A percentile compares a stretch with the other conserved stretches of the same genome.
phyloP scores from a whole-genome alignment of 1,284 basidiomycete species.

The Puccinia hordei region DNA sequence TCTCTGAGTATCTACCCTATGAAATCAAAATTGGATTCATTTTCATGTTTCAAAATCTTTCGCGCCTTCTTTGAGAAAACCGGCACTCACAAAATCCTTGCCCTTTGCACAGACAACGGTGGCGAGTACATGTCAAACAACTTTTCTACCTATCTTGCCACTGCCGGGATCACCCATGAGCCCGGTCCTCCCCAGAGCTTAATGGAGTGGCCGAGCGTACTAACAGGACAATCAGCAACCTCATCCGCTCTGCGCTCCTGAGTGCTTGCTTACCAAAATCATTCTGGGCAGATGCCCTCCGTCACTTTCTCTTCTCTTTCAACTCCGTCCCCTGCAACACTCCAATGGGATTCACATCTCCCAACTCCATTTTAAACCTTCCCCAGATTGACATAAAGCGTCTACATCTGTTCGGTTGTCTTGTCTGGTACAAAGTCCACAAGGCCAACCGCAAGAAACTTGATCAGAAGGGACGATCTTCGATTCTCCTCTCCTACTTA shows the following conservation, averaged over 20 bases:
- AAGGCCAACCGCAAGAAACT: neutral
- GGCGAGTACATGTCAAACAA: no score
- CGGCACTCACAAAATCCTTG: no score
- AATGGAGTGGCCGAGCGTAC: conserved; percentile 20
- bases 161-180: neutral
- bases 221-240: no score
- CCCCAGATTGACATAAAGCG: neutral
- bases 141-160: neutral
- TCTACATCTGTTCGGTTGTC: conserved; percentile 11
- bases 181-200: neutral
- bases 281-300: no score
- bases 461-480: neutral
- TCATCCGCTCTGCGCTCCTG: no score
- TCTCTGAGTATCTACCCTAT: neutral
- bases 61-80: no score
- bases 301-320: no score
- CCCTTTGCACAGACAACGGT: no score
- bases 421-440: neutral
- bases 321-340: conserved; percentile 14
- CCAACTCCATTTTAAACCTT: neutral
- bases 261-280: no score
- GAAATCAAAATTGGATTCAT: no score
- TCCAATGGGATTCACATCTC: neutral
- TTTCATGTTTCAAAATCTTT: no score
- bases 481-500: neutral